Evolutionary conservation across 805 yeast species (phyloP).

Genomic region (Candida krabiensis): DNA sequence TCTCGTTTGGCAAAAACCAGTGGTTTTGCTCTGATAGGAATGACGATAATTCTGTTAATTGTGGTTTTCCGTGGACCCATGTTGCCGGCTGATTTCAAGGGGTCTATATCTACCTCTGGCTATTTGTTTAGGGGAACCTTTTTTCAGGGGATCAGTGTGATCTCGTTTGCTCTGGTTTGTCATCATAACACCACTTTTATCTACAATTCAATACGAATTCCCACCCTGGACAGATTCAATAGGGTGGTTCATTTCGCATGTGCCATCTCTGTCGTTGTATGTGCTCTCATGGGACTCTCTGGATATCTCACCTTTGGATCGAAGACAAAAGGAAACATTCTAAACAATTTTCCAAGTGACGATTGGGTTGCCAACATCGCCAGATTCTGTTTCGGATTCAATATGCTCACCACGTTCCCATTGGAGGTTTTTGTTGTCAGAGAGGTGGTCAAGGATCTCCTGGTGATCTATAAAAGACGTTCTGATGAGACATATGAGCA

Average conservation of each 20-base stretch:
- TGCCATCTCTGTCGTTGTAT: slow-evolving; percentile 73
- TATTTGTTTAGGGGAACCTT: slow-evolving; percentile 61
- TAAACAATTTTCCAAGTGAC: slow-evolving; percentile 80
- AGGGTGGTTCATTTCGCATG: slow-evolving; percentile 83
- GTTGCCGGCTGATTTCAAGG: slow-evolving; percentile 47
- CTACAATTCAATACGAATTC: slow-evolving; percentile 75
- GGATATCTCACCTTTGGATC: slow-evolving; percentile 78
- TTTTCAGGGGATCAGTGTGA: slow-evolving; percentile 91
- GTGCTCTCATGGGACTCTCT: slow-evolving; percentile 73
- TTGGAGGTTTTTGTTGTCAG: slow-evolving; percentile 87
- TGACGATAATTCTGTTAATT: slow-evolving; percentile 73
- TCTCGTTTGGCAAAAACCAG: slow-evolving; percentile 84
- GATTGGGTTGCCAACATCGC: slow-evolving; percentile 82
- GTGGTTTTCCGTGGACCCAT: slow-evolving; percentile 76
- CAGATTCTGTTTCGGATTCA: slow-evolving; percentile 85
- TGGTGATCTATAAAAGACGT: slow-evolving; percentile 28
- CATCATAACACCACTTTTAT: slow-evolving; percentile 93
- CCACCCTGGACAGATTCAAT: slow-evolving; percentile 74
- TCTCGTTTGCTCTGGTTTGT: slow-evolving; percentile 92
- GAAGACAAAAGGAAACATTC: slow-evolving; percentile 79
- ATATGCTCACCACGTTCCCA: slow-evolving; percentile 91
- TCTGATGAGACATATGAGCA: slow-evolving; percentile 15
- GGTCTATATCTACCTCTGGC: slow-evolving; percentile 42
- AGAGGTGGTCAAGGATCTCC: slow-evolving; percentile 75
- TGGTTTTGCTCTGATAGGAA: slow-evolving; percentile 81